Conservation (phyloP, 192 early-diverging fungal species). For the Lunasporangiospora selenospora region DNA sequence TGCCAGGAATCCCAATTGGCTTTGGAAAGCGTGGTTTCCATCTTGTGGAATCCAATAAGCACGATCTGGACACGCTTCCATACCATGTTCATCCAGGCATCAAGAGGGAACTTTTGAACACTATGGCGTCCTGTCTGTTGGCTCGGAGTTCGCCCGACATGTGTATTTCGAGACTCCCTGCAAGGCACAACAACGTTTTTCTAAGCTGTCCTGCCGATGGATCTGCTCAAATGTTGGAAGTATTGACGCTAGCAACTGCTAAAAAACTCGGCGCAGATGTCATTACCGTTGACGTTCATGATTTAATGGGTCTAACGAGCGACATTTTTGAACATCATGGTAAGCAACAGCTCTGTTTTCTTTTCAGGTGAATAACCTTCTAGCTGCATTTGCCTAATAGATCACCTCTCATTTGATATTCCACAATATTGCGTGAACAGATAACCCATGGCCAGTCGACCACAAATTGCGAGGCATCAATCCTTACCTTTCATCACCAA, state of each 20-base stretch:
- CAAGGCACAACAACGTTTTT: slow-evolving; percentile 47
- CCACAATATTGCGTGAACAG: slow-evolving; percentile 5
- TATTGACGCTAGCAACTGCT: slow-evolving; percentile 51
- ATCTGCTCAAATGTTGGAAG: slow-evolving; percentile 51
- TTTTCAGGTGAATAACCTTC: no score
- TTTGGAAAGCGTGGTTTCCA: slow-evolving; percentile 16
- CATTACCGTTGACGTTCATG: slow-evolving; percentile 65
- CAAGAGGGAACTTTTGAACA: slow-evolving; percentile 19
- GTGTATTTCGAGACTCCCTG: slow-evolving; percentile 29
- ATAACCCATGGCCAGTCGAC: slow-evolving; percentile 43
- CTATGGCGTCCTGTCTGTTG: slow-evolving; percentile 33
- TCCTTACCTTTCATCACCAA: slow-evolving; percentile 27
- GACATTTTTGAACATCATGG: slow-evolving; percentile 47
- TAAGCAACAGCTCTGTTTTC: slow-evolving; percentile 26
- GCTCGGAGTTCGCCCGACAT: slow-evolving; percentile 8
- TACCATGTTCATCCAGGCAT: slow-evolving; percentile 27
- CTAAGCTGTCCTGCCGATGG: slow-evolving; percentile 50
- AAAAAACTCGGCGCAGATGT: slow-evolving; percentile 61
- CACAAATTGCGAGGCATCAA: slow-evolving; percentile 35
- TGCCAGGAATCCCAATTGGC: slow-evolving; percentile 19
- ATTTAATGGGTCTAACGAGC: slow-evolving; percentile 58
- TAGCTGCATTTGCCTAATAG: slow-evolving; percentile 5
- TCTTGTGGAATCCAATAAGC: slow-evolving; percentile 1
- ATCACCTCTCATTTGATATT: neutral
- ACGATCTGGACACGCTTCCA: slow-evolving; percentile 9